Conservation (phyloP, 768 basidiomycete genomes). For the Leccinum imitatum region DNA sequence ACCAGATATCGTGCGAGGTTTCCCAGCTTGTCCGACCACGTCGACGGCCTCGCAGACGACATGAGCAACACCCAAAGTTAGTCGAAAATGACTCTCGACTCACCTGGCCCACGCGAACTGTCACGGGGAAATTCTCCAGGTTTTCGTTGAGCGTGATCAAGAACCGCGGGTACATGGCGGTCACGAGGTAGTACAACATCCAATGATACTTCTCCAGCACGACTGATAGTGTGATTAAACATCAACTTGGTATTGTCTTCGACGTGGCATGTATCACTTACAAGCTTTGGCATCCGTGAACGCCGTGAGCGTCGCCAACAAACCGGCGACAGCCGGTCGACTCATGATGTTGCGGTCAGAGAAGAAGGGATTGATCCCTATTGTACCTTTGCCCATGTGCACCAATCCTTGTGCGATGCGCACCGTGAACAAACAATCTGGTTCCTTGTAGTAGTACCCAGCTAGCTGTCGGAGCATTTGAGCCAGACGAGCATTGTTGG, state of each 20-base stretch:
- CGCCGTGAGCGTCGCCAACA: constrained; percentile 83
- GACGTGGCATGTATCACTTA: constrained; percentile 44
- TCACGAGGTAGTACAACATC: constrained; percentile 96
- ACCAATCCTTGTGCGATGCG: constrained; percentile 94
- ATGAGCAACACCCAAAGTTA: constrained; percentile 3
- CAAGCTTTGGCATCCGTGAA: constrained; percentile 94
- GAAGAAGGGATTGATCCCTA: constrained; percentile 97
- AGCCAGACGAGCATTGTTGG: constrained; percentile 96
- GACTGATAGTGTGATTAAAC: constrained; percentile 49
- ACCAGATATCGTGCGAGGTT: not conserved
- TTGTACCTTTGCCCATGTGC: constrained; percentile 99
- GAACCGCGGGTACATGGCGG: constrained; percentile 98
- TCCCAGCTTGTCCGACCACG: constrained; percentile 50
- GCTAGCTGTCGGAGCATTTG: constrained; percentile 98
- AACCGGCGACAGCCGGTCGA: constrained; percentile 83
- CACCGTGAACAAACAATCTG: constrained; percentile 95
- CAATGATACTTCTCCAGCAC: constrained; percentile 95
- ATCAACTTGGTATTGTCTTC: not conserved
- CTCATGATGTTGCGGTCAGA: constrained; percentile 88
- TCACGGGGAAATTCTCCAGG: constrained; percentile 80
- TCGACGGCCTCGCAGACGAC: constrained; percentile 72
- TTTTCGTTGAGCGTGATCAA: constrained; percentile 95
- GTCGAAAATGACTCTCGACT: constrained; percentile 17
- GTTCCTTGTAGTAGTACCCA: constrained; percentile 97
- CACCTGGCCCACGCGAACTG: constrained; percentile 92